Base-by-base conservation (phyloP, 139 green algal genomes). In the Chlamydomonas eustigma region DNA sequence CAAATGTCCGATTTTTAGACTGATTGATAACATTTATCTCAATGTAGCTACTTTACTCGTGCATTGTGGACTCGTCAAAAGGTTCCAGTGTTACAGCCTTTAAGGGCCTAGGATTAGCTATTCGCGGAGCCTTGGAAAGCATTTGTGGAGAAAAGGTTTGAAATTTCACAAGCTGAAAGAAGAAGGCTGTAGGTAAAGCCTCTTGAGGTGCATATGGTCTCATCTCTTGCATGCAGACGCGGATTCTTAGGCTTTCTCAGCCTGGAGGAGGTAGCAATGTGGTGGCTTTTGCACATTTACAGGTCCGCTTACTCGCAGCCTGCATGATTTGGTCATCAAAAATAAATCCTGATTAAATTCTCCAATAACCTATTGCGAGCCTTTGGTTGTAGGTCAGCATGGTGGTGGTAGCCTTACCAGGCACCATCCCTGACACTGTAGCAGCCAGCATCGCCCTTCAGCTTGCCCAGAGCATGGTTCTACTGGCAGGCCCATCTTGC, bases 111-210 rank as follows among this genome's bases (percentile, higher is more conserved):
- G 66, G 66, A 30, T n/a, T 73, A 37, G 66, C 66, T 30, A 37
- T 73, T 2, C 33, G 66, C 4, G 66, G 66, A 58, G 66, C 35
- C 24, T 37, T 73, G 24, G 66, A 39, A 37, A 73, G 66, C 35
- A 73, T 73, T 4, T 73, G 66, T 34, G 66, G 66, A 50, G 66
- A 73, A 37, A 73, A 73, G 33, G 66, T 73, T 36, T 5, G 66
- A 18, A 12, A 58, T 58, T 28, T 12, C 44, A 58, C 18, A 22
- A 12, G 22, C 12, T 58, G 44, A 58, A 12, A 58, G 12, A 28
- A 58, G 12, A 58, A 12, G 22, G 44, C 44, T 58, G 44, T 58
- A 22, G 12, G 12, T 58, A 12, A 58, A 22, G 12, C 12, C 44
- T 22, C 12, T 58, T 58, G 44, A 22, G 22, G 22, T 58, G 44